These are phyloP conservation scores for Calophaca sinica DNA, from an alignment of 306 rosid genomes.

Conservation along the genomic window DNA sequence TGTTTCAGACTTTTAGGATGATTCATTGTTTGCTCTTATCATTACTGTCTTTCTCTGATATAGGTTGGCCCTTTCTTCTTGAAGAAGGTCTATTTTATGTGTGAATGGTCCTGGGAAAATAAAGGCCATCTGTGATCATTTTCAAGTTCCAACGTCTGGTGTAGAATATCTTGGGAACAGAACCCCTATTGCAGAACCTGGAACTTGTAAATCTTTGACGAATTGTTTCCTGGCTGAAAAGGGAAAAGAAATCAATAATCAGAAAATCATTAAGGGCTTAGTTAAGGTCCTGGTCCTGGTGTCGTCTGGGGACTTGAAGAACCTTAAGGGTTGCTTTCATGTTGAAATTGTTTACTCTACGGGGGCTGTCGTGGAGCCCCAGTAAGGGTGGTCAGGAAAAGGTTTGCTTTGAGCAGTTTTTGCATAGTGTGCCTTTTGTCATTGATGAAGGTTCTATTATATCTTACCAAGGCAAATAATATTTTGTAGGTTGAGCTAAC, in stretches of 20 bases:
- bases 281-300: slow-evolving; percentile 56
- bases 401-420: slow-evolving; percentile 54
- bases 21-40: slow-evolving; percentile 8
- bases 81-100: slow-evolving; percentile 58
- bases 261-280: slow-evolving; percentile 41
- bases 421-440: slow-evolving; percentile 6
- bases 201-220: slow-evolving; percentile 51
- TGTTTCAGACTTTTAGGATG: slow-evolving; percentile 29
- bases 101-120: slow-evolving; percentile 60
- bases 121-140: slow-evolving; percentile 65
- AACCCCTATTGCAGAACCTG: slow-evolving; percentile 48
- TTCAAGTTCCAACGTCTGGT: slow-evolving; percentile 50
- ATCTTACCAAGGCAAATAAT: slow-evolving; percentile 40
- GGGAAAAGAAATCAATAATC: slow-evolving; percentile 20
- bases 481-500: slow-evolving; percentile 70
- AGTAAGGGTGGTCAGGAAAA: slow-evolving; percentile 63
- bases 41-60: slow-evolving; percentile 37
- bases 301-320: slow-evolving; percentile 53
- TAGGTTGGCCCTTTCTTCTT: slow-evolving; percentile 24
- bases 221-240: slow-evolving; percentile 39
- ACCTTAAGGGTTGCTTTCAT: slow-evolving; percentile 62
- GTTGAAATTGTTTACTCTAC: slow-evolving; percentile 71
- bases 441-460: slow-evolving; percentile 29
- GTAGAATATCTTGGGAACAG: slow-evolving; percentile 51
- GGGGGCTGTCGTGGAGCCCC: slow-evolving; percentile 68